Percentiles rank a stretch among this genome's conserved stretches.
Conservation (phyloP, 2,329 filamentous ascomycete genomes). For the Ascochyta lentis region DNA sequence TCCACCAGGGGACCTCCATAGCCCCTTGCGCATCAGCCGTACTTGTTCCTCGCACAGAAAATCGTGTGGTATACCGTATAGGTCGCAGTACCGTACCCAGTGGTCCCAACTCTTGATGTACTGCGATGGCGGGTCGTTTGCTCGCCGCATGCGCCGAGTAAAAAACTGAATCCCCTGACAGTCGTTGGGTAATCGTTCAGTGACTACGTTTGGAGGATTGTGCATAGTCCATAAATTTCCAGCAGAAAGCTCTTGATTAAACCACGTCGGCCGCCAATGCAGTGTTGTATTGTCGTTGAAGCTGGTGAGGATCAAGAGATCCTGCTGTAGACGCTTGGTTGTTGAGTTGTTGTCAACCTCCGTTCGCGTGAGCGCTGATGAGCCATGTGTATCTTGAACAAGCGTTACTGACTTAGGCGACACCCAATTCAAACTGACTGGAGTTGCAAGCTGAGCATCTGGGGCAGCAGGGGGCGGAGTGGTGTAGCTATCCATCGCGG, state of each 20-base stretch:
- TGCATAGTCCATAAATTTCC: conserved; percentile 35
- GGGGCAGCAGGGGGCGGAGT: background rate
- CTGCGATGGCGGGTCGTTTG: conserved; percentile 19
- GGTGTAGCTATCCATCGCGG: background rate
- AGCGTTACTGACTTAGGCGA: background rate
- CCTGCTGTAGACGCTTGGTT: conserved; percentile 33
- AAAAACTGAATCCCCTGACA: conserved; percentile 8
- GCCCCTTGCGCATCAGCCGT: conserved; percentile 25
- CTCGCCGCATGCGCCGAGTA: conserved; percentile 32
- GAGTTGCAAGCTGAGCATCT: background rate
- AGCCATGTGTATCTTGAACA: background rate
- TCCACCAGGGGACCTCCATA: conserved; percentile 12
- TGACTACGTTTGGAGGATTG: conserved; percentile 41
- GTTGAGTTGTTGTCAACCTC: conserved; percentile 16
- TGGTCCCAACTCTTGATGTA: conserved; percentile 33
- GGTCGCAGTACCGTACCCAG: conserved; percentile 32
- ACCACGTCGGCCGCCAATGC: conserved; percentile 41
- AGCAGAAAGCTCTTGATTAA: conserved; percentile 8
- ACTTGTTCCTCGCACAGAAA: conserved; percentile 34
- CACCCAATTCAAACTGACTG: background rate
- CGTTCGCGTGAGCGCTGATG: conserved; percentile 24
- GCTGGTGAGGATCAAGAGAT: conserved; percentile 36
- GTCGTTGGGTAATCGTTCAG: conserved; percentile 23
- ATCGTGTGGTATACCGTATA: conserved; percentile 31
- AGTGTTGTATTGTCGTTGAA: conserved; percentile 38